Conservation (phyloP, 1,139 yeast genomes). For the Pichia sp. region DNA sequence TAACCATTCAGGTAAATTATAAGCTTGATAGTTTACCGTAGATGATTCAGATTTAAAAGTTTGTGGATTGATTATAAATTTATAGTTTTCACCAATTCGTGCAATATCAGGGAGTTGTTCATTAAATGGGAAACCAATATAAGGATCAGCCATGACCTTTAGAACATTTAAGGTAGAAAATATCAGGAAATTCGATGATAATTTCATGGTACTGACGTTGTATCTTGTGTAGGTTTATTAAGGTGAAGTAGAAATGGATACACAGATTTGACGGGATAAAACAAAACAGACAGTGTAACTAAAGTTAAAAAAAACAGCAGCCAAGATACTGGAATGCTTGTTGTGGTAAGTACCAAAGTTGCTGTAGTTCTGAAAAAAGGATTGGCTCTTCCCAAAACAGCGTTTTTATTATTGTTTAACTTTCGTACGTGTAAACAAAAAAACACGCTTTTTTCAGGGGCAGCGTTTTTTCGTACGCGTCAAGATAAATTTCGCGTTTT, state of each 20-base stretch:
- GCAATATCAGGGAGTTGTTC: slow-evolving; percentile 88
- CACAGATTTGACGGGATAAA: background rate
- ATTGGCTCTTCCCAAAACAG: background rate
- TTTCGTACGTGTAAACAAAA: background rate
- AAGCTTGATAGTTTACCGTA: slow-evolving; percentile 48
- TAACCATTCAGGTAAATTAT: slow-evolving; percentile 71
- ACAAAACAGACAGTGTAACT: background rate
- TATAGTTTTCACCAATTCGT: slow-evolving; percentile 53
- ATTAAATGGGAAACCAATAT: slow-evolving; percentile 71
- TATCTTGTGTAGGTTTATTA: background rate
- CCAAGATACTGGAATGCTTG: background rate
- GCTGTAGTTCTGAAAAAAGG: too few species aligned
- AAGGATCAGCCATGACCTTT: slow-evolving; percentile 31
- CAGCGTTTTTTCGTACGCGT: background rate
- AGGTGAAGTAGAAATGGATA: background rate
- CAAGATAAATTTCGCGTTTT: background rate
- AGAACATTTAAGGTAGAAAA: background rate
- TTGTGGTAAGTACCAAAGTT: background rate
- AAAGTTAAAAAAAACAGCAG: background rate
- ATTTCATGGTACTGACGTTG: background rate
- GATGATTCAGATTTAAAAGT: slow-evolving; percentile 55
- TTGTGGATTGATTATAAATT: slow-evolving; percentile 63
- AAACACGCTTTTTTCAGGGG: background rate
- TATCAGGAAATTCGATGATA: background rate
- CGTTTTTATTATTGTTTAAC: background rate